phyloP scores from a whole-genome alignment of 2,329 filamentous ascomycete species.

The Diaporthe australafricana region DNA sequence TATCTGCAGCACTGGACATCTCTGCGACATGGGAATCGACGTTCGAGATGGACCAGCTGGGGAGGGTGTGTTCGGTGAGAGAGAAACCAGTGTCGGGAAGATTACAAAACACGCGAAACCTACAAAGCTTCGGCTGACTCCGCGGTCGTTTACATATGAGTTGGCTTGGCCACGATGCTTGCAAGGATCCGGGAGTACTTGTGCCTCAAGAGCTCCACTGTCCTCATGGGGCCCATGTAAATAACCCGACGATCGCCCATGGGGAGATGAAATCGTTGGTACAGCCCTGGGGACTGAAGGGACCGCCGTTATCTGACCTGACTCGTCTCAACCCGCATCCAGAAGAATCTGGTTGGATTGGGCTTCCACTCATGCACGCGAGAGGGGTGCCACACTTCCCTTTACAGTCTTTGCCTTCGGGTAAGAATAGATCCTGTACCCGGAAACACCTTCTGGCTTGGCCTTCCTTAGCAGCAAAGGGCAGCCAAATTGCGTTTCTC shows the following conservation, averaged over 20 bases:
- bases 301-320: not conserved
- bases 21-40: not conserved
- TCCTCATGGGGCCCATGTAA: not conserved
- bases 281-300: not conserved
- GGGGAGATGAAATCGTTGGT: slow-evolving; percentile 4
- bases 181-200: not conserved
- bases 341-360: not conserved
- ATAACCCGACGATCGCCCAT: not conserved
- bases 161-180: not conserved
- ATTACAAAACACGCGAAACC: not conserved
- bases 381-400: not conserved
- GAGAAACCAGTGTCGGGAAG: not conserved
- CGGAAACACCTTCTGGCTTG: not conserved
- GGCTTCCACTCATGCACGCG: not conserved
- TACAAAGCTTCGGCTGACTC: not conserved
- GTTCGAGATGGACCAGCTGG: not conserved
- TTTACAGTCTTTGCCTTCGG: not conserved
- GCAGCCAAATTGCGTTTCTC: too few relatives aligned
- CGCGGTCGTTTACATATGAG: not conserved
- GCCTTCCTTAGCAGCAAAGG: not conserved
- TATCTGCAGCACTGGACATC: not conserved
- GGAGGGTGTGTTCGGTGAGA: not conserved
- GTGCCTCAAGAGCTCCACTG: not conserved
- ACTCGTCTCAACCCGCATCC: slow-evolving; percentile 2
- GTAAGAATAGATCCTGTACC: not conserved